Base-by-base conservation (phyloP, 1,284 basidiomycete genomes). In the Cystobasidium pallidum region DNA sequence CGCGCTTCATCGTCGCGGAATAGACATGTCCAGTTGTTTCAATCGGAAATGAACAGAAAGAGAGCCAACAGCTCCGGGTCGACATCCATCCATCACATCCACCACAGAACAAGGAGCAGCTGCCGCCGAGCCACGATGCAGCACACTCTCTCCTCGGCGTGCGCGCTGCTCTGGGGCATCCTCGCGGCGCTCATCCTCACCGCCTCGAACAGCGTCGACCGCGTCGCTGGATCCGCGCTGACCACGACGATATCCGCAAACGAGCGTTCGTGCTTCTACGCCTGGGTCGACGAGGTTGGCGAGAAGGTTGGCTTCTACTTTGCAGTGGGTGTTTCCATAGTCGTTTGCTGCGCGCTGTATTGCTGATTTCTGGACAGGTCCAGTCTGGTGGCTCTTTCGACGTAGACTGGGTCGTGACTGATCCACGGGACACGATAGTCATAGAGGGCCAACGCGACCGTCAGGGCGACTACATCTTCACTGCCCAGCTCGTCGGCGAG, bases 301-400 rank as follows among this genome's bases (percentile, higher is more conserved):
- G 92, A 94, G 82, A 94, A 94, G 85, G 88, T 94, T 74, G 90
- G 92, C 21, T 63, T 86, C 78, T 86, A 86, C 79, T 87, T 85
- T 79, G 86, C 86, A 71, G 86, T 87, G 77, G 64, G 85, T 81
- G 11, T 32, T 2, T 30, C 54, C n/a, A 34, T 34, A 28, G 2
- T 32, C 49, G 3, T 17, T 51, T 3, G 21, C 21, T 43, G 11
- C 21, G 13, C 32, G 7, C n/a, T 8, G 43, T 45, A 17, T 26
- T 10, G 26, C 26, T 39, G 34, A 8, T 21, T 4, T 21, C 26
- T n/a, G 19, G 17, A 11, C 70, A 76, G 75, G 93, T 99, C 32
- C 96, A 99, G 87, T 91, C 92, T 47, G 95, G 96, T 67, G 96
- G 95, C 59, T 89, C 90, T 7, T 99, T 99, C 81, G 95, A 99